phyloP scores from a whole-genome alignment of 805 yeast species.

The Candida sphagnicola region DNA sequence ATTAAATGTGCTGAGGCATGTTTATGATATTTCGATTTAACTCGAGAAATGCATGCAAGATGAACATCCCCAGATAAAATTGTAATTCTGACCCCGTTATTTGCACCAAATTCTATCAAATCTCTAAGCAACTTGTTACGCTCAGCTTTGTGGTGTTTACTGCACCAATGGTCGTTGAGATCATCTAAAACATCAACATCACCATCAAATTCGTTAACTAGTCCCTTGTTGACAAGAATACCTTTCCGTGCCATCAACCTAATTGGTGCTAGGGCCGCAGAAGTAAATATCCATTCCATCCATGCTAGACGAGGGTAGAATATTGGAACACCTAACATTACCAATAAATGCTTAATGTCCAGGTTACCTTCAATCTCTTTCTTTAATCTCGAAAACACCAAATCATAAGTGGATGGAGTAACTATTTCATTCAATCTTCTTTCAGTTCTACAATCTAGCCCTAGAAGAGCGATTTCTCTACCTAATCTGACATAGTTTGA shows the following conservation, averaged over 20 bases:
- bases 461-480: conserved; percentile 63
- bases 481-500: conserved; percentile 76
- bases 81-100: conserved; percentile 67
- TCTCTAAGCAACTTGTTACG: conserved; percentile 64
- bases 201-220: conserved; percentile 91
- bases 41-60: conserved; percentile 76
- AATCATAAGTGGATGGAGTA: conserved; percentile 50
- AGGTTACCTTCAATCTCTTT: conserved; percentile 49
- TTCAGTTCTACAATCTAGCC: conserved; percentile 92
- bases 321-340: conserved; percentile 91
- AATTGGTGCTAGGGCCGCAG: conserved; percentile 56
- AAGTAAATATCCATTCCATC: conserved; percentile 73
- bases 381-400: conserved; percentile 56
- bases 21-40: conserved; percentile 50
- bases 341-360: conserved; percentile 68
- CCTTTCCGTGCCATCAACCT: conserved; percentile 59
- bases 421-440: conserved; percentile 62
- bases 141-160: conserved; percentile 79
- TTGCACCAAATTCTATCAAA: conserved; percentile 64
- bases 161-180: conserved; percentile 95
- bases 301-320: conserved; percentile 92
- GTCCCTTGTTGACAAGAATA: conserved; percentile 53
- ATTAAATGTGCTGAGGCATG: conserved; percentile 22
- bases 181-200: conserved; percentile 89
- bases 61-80: conserved; percentile 94